Evolutionary conservation across 306 rosid genomes (phyloP), one percentile per base, ranked within the genome.

Genomic region (Quercus mongolica): DNA sequence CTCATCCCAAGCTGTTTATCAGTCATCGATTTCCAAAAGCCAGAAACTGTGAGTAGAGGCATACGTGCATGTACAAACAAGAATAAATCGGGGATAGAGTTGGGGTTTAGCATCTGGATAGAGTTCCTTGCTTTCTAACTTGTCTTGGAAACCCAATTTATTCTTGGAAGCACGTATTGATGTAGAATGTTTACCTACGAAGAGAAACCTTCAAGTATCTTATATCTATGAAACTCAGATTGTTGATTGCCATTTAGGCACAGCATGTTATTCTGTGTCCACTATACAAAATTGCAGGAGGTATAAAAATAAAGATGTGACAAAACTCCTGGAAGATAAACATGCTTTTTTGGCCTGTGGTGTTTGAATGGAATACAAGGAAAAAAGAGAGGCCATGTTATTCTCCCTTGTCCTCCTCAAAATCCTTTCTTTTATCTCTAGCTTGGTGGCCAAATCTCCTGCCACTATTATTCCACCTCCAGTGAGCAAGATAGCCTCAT

Each of bases 351-450:
- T 12, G 54, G 59, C 31, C 71, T 56, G 71, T 33, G 62, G 76
- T 79, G 20, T 61, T 26, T 33, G 12, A 81, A 63, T 6, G 33
- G 61, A 44, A 35, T 38, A 19, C 35, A 75, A 71, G 46, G 46
- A 74, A 76, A 75, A 3, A 23, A 73, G 65, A 44, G 51, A 25
- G 49, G 54, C 17, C 54, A 11, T 61, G 46, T 84, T 59, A 87
- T 76, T 89, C 91, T 78, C 91, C 80, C 89, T 80, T 87, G 80
- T 91, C 96, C 74, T 91, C 93, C 84, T 91, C 96, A 71, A 80
- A 51, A 73, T 87, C 83, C 90, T 81, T 56, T 90, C 94, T 58
- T 90, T 90, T 78, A 91, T 87, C 78, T 87, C 94, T 49, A 88
- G 46, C 61, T 76, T 74, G 71, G 38, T 76, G 56, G 84, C 74